Evolutionary conservation across 129 eudicot genomes (phyloP).

Genomic region (Apium graveolens): DNA sequence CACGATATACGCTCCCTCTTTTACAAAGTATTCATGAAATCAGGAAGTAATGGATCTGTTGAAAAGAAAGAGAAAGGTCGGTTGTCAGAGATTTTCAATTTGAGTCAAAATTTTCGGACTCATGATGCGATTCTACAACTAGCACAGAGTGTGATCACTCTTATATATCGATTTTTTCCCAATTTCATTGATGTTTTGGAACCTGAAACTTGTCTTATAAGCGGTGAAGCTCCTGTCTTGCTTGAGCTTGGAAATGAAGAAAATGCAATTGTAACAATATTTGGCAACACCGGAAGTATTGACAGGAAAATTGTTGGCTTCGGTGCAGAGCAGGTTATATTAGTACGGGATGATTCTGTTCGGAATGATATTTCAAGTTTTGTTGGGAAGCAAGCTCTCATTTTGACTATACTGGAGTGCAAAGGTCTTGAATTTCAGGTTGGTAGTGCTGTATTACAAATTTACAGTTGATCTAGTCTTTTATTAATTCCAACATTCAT

Average conservation of each 20-base stretch:
- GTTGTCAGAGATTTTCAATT: slow-evolving; percentile 35
- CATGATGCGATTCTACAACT: slow-evolving; percentile 58
- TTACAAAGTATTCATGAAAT: slow-evolving; percentile 40
- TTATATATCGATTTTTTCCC: slow-evolving; percentile 57
- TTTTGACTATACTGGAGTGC: slow-evolving; percentile 73
- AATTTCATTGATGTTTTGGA: slow-evolving; percentile 45
- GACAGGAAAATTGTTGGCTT: slow-evolving; percentile 52
- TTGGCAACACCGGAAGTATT: slow-evolving; percentile 31
- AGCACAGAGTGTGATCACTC: slow-evolving; percentile 68
- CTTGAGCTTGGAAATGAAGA: slow-evolving; percentile 43
- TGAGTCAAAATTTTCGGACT: slow-evolving; percentile 60
- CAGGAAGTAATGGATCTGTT: slow-evolving; percentile 7
- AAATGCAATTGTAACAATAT: slow-evolving; percentile 41
- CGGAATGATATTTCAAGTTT: slow-evolving; percentile 35
- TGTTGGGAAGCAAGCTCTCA: slow-evolving; percentile 67
- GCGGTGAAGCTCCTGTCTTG: slow-evolving; percentile 59
- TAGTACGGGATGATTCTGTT: slow-evolving; percentile 64
- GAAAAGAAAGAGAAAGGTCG: slow-evolving; percentile 43
- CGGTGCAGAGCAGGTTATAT: slow-evolving; percentile 86
- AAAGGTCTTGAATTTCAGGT: slow-evolving; percentile 90
- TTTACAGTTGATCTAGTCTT: neutral
- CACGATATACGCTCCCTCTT: slow-evolving; percentile 58
- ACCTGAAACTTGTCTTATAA: slow-evolving; percentile 58
- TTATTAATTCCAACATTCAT: neutral
- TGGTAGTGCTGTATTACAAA: neutral